Percentiles rank a stretch among this genome's conserved stretches.
Conservation (phyloP, 257 asterid species). For the Penstemon newberryi region DNA sequence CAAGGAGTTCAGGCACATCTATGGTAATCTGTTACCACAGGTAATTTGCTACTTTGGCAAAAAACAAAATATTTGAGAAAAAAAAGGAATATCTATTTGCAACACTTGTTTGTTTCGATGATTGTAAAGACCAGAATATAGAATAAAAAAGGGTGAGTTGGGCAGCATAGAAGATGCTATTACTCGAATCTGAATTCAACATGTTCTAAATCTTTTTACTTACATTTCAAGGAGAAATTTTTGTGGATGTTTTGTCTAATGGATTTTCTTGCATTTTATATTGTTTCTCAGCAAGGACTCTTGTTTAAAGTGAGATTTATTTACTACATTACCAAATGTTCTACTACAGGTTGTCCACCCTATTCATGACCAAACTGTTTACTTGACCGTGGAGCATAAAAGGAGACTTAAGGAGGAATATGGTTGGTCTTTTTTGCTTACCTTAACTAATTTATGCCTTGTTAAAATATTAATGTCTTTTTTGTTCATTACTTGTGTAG, state of each 20-base stretch:
- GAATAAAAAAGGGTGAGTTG: too few species aligned
- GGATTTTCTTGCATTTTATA: neutral
- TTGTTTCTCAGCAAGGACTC: neutral
- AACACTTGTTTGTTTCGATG: too few species aligned
- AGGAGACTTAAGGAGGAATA: constrained; percentile 25
- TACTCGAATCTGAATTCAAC: too few species aligned
- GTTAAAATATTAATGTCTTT: too few species aligned
- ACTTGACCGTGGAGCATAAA: constrained; percentile 24
- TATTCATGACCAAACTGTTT: constrained; percentile 25
- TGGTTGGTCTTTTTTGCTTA: constrained; percentile 8
- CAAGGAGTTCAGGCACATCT: constrained; percentile 44
- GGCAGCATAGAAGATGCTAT: too few species aligned
- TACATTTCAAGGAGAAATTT: too few species aligned
- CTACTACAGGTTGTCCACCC: constrained; percentile 15
- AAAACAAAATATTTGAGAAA: neutral
- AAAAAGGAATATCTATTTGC: neutral
- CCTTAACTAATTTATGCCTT: neutral
- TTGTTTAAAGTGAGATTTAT: neutral
- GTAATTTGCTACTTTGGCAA: constrained; percentile 20
- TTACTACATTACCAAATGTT: neutral
- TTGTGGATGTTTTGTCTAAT: too few species aligned
- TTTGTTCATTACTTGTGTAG: too few species aligned
- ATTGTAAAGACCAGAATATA: too few species aligned
- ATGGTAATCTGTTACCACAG: constrained; percentile 32
- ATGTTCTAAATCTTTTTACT: too few species aligned